These are phyloP conservation scores for Sparassis latifolia DNA, from an alignment of 1,284 basidiomycete species.

Conservation along the genomic window DNA sequence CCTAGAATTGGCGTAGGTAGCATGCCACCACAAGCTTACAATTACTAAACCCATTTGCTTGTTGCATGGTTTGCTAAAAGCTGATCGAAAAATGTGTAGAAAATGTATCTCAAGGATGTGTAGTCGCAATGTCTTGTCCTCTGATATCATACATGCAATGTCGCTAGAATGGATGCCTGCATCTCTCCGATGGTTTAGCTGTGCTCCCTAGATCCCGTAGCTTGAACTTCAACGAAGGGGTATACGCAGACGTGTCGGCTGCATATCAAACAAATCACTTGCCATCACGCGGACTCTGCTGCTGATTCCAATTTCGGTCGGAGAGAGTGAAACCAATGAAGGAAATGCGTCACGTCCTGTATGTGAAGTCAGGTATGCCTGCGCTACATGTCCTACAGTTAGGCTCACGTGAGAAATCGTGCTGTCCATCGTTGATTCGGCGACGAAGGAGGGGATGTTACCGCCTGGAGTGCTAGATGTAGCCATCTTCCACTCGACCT, in stretches of 20 bases:
- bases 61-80: too few species aligned
- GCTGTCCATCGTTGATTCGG: slow-evolving; percentile 51
- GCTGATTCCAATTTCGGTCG: slow-evolving; percentile 7
- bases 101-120: too few species aligned
- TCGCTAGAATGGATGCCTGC: too few species aligned
- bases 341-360: slow-evolving; percentile 66
- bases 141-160: too few species aligned
- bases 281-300: neutral
- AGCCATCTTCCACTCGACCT: slow-evolving; percentile 73
- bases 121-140: too few species aligned
- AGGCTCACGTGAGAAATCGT: slow-evolving; percentile 51
- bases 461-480: slow-evolving; percentile 71
- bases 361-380: neutral
- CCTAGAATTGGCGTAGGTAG: slow-evolving; percentile 65
- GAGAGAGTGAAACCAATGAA: slow-evolving; percentile 35
- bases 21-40: neutral
- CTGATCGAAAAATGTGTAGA: too few species aligned
- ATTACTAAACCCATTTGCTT: too few species aligned
- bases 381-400: neutral
- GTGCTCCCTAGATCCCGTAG: too few species aligned
- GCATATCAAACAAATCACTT: too few species aligned
- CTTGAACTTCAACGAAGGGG: too few species aligned
- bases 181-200: too few species aligned
- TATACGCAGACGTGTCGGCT: too few species aligned
- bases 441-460: slow-evolving; percentile 55